Conservation (phyloP, 2,329 filamentous ascomycete genomes). For the Aspergillus viridinutans region DNA sequence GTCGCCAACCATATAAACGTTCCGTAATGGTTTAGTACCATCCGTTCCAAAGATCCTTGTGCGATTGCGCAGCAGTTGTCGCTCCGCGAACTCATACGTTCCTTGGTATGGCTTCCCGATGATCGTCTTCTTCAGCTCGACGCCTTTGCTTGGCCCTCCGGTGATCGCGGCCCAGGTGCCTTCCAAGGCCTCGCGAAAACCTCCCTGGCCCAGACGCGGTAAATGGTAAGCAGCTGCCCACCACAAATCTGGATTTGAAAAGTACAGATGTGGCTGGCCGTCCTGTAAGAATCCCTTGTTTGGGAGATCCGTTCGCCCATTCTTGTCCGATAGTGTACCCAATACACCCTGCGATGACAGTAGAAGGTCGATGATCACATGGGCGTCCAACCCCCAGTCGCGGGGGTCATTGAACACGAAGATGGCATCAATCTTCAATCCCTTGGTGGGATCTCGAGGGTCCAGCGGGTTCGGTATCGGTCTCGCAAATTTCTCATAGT, state of each 20-base stretch:
- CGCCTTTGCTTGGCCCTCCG: conserved; percentile 49
- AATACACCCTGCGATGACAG: conserved; percentile 73
- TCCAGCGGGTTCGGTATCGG: conserved; percentile 35
- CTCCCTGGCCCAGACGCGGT: conserved; percentile 85
- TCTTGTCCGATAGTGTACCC: conserved; percentile 72
- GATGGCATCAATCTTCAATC: conserved; percentile 79
- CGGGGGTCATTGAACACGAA: conserved; percentile 94
- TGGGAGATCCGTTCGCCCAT: conserved; percentile 60
- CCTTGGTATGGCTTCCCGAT: conserved; percentile 77
- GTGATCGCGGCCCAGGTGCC: conserved; percentile 76
- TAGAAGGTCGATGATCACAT: conserved; percentile 78
- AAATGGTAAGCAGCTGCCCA: conserved; percentile 85
- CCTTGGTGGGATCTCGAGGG: conserved; percentile 41
- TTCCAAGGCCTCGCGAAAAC: conserved; percentile 75
- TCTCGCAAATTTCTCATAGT: conserved; percentile 52
- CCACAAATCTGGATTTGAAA: conserved; percentile 83
- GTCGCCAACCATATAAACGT: conserved; percentile 92
- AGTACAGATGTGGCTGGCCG: conserved; percentile 75
- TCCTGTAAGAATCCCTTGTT: conserved; percentile 80
- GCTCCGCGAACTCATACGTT: conserved; percentile 83
- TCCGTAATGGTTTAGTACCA: conserved; percentile 51
- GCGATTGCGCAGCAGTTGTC: conserved; percentile 62
- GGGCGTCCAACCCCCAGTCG: conserved; percentile 89
- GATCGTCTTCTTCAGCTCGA: conserved; percentile 58
- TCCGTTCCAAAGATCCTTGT: conserved; percentile 42